phyloP scores from a whole-genome alignment of 306 rosid species.

The Astragalus glycyphyllos region DNA sequence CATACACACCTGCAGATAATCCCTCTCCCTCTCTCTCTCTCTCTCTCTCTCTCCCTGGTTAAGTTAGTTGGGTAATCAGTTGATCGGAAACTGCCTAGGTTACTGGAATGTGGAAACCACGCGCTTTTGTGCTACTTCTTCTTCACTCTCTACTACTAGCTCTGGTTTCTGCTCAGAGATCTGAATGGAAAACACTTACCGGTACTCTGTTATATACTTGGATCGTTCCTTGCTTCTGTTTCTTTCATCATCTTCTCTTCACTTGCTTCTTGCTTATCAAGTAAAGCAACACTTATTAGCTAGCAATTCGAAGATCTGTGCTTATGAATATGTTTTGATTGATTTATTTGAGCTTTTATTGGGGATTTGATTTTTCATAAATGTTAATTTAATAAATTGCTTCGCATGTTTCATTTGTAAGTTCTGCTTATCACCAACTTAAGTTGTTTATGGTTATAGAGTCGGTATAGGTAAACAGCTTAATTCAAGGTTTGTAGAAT shows the following conservation, averaged over 20 bases:
- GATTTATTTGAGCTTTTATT: not conserved
- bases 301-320: constrained; percentile 17
- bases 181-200: constrained; percentile 72
- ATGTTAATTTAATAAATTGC: not conserved
- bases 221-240: not conserved
- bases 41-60: not conserved
- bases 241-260: not conserved
- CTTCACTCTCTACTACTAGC: constrained; percentile 46
- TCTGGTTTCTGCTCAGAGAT: constrained; percentile 80
- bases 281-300: not conserved
- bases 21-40: not conserved
- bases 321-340: not conserved
- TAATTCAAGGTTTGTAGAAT: too few species aligned
- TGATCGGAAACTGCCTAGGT: not conserved
- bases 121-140: constrained; percentile 55
- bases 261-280: not conserved
- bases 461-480: too few species aligned
- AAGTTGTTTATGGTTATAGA: not conserved
- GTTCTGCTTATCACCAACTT: not conserved
- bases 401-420: not conserved
- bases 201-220: constrained; percentile 48
- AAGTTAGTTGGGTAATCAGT: constrained; percentile 14
- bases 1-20: not conserved
- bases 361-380: constrained; percentile 1
- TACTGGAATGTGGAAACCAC: constrained; percentile 69